These are phyloP conservation scores for Citrus australasica DNA, from an alignment of 345 rosid species.

Conservation along the genomic window DNA sequence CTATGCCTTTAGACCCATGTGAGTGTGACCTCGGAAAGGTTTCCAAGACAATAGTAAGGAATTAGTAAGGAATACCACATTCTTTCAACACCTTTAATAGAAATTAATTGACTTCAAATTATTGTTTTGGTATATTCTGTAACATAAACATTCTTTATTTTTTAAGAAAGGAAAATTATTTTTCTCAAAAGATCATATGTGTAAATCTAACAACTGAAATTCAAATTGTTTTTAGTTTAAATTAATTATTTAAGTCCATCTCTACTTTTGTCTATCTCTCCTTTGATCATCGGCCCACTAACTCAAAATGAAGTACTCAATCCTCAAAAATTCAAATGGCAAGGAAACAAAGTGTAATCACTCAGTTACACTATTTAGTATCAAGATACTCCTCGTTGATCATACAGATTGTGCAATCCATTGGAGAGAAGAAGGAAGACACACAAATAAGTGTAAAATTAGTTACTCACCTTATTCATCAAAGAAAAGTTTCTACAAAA, in stretches of 20 bases:
- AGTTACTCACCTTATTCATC: conserved; percentile 71
- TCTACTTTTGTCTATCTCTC: too few species aligned
- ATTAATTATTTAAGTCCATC: neutral
- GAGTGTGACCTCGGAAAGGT: neutral
- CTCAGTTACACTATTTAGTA: neutral
- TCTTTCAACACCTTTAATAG: neutral
- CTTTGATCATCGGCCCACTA: neutral
- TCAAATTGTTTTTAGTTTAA: neutral
- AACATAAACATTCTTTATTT: neutral
- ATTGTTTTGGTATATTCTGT: neutral
- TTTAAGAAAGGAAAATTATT: neutral
- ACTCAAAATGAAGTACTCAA: neutral
- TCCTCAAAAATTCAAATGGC: neutral
- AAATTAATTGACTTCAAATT: neutral
- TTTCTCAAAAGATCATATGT: neutral
- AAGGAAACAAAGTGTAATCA: neutral
- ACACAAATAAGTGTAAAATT: conserved; percentile 2
- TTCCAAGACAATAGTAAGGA: neutral
- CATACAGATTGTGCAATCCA: neutral
- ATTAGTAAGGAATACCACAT: neutral
- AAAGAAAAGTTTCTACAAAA: conserved; percentile 81
- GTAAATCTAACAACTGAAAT: neutral
- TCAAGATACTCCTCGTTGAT: neutral
- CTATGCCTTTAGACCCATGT: neutral
- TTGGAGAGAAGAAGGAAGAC: neutral